Percentiles rank a stretch among this genome's conserved stretches.
These are phyloP conservation scores for Globisporangium parvum DNA, from an alignment of 352 stramenopile species.

Conservation along the genomic window DNA sequence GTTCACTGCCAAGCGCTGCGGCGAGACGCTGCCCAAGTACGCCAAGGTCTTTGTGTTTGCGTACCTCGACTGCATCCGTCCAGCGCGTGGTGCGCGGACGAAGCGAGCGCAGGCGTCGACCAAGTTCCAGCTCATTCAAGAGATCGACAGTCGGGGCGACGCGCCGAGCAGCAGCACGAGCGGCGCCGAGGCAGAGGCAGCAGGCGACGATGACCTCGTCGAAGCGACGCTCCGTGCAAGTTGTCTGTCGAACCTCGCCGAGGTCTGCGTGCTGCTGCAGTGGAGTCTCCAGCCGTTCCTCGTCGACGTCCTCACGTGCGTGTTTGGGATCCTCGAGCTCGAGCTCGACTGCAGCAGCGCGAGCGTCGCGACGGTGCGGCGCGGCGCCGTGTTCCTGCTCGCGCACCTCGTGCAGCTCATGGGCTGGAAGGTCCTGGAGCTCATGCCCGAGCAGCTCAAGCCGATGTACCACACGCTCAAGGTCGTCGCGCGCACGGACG, in stretches of 20 bases:
- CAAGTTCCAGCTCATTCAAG: slow-evolving; percentile 53
- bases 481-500: slow-evolving; percentile 52
- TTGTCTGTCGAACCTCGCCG: slow-evolving; percentile 84
- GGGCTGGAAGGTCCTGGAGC: slow-evolving; percentile 66
- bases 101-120: slow-evolving; percentile 10
- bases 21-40: slow-evolving; percentile 64
- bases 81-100: slow-evolving; percentile 10
- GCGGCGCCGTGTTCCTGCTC: slow-evolving; percentile 71
- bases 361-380: slow-evolving; percentile 51
- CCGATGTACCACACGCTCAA: slow-evolving; percentile 77
- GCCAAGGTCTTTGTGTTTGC: slow-evolving; percentile 72
- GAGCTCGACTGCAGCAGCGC: slow-evolving; percentile 31
- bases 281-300: slow-evolving; percentile 71
- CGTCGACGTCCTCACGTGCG: slow-evolving; percentile 68
- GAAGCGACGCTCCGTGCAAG: slow-evolving; percentile 69
- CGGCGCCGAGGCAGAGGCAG: slow-evolving; percentile 8
- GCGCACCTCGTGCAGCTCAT: slow-evolving; percentile 72
- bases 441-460: slow-evolving; percentile 65
- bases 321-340: slow-evolving; percentile 73
- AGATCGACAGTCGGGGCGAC: slow-evolving; percentile 18
- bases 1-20: slow-evolving; percentile 72
- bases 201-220: slow-evolving; percentile 23
- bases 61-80: slow-evolving; percentile 74
- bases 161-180: background rate
- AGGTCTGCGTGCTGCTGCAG: slow-evolving; percentile 67